phyloP scores from a whole-genome alignment of 2,329 filamentous ascomycete species.

The Fusarium cicatricum region DNA sequence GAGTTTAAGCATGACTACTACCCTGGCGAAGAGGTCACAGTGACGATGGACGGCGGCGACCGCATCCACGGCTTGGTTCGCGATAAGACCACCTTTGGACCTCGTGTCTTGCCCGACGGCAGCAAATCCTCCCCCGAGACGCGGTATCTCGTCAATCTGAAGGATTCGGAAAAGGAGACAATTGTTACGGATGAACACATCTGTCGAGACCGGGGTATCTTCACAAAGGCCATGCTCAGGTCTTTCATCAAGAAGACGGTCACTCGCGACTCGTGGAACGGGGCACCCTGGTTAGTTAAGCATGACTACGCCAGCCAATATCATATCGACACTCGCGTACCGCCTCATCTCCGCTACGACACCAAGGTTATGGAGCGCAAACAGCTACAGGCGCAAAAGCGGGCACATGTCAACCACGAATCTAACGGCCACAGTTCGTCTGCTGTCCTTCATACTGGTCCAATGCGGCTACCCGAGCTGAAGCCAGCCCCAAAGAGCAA shows the following conservation, averaged over 20 bases:
- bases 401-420: slow-evolving; percentile 58
- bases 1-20: slow-evolving; percentile 92
- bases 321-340: slow-evolving; percentile 87
- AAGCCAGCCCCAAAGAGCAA: slow-evolving; percentile 79
- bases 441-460: slow-evolving; percentile 51
- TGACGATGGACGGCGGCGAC: slow-evolving; percentile 74
- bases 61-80: slow-evolving; percentile 77
- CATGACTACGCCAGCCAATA: slow-evolving; percentile 83
- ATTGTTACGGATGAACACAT: slow-evolving; percentile 85
- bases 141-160: slow-evolving; percentile 81
- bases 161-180: slow-evolving; percentile 75
- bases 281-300: slow-evolving; percentile 97
- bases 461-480: slow-evolving; percentile 72
- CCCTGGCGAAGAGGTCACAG: slow-evolving; percentile 83
- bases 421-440: slow-evolving; percentile 50
- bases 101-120: slow-evolving; percentile 69
- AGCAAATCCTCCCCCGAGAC: slow-evolving; percentile 75
- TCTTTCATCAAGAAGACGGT: slow-evolving; percentile 96
- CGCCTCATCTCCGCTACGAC: slow-evolving; percentile 82
- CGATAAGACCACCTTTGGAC: slow-evolving; percentile 83
- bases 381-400: slow-evolving; percentile 72
- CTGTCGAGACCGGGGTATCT: slow-evolving; percentile 85
- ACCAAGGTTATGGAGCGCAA: slow-evolving; percentile 81
- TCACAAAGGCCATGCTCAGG: slow-evolving; percentile 92
- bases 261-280: slow-evolving; percentile 90